Conservation (phyloP, 2,329 filamentous ascomycete species). For the Sordariomycetes sp. region DNA sequence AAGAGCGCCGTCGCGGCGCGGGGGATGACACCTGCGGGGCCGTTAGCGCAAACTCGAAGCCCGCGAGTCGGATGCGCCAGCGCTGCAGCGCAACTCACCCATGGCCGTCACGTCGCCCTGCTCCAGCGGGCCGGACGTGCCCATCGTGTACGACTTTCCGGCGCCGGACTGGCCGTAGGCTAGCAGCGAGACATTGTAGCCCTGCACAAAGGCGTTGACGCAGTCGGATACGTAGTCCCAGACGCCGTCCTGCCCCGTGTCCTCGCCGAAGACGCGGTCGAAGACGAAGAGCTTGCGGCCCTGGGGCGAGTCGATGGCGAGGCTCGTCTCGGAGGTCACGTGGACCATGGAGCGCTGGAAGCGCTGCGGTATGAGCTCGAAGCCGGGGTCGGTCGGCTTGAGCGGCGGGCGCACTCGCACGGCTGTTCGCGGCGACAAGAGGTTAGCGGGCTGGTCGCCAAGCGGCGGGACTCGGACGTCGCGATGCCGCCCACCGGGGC, state of each 20-base stretch:
- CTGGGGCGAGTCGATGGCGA: conserved; percentile 82
- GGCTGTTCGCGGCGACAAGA: conserved; percentile 33
- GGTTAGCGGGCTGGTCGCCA: not conserved
- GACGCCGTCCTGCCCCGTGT: conserved; percentile 73
- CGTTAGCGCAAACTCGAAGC: conserved; percentile 6
- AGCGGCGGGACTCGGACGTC: not conserved
- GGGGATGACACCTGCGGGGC: conserved; percentile 70
- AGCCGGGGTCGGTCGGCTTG: conserved; percentile 74
- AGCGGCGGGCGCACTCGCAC: conserved; percentile 87
- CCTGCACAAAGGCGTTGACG: conserved; percentile 79
- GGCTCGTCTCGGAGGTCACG: conserved; percentile 69
- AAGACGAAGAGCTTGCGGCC: conserved; percentile 94
- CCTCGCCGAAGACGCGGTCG: conserved; percentile 81
- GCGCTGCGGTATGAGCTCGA: conserved; percentile 85
- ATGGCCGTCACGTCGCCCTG: conserved; percentile 58
- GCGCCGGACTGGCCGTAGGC: conserved; percentile 96
- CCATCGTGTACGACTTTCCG: conserved; percentile 98
- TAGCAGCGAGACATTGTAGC: conserved; percentile 95
- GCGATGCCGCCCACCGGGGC: not conserved
- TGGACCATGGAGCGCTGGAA: conserved; percentile 92
- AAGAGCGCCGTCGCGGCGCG: conserved; percentile 79
- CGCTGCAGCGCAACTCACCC: conserved; percentile 46
- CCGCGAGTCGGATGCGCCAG: not conserved
- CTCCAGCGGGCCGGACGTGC: conserved; percentile 75
- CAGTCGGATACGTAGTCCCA: conserved; percentile 93